These are phyloP conservation scores for Aureobasidium sp. DNA, from an alignment of 2,329 filamentous ascomycete genomes.

Conservation along the genomic window DNA sequence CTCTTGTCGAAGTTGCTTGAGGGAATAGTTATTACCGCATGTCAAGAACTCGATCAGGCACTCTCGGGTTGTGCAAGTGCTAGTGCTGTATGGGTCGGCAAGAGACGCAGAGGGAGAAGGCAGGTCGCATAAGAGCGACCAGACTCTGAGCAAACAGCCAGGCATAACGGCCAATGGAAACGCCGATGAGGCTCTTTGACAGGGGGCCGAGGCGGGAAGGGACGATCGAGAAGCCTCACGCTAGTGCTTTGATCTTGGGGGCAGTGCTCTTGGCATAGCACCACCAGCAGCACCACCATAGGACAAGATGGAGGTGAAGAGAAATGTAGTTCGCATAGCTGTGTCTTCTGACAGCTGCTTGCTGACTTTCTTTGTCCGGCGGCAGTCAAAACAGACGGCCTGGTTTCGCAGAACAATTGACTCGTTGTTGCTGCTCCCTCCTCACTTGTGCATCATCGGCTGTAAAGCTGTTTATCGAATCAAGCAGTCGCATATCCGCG, in stretches of 20 bases:
- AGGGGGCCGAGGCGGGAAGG: slow-evolving; percentile 5
- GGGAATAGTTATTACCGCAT: not conserved
- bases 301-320: not conserved
- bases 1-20: not conserved
- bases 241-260: slow-evolving; percentile 2
- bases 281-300: not conserved
- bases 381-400: not conserved
- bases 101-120: not conserved
- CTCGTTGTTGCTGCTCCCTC: not conserved
- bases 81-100: not conserved
- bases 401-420: not conserved
- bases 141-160: not conserved
- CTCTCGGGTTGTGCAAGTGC: not conserved
- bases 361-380: not conserved
- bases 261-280: slow-evolving; percentile 7
- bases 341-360: slow-evolving; percentile 1
- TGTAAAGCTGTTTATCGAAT: not conserved
- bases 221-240: not conserved
- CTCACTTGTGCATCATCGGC: not conserved
- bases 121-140: not conserved
- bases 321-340: slow-evolving; percentile 4
- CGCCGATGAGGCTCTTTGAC: slow-evolving; percentile 7
- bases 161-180: slow-evolving; percentile 1
- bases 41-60: not conserved
- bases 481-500: not conserved